Conservation (phyloP, 768 basidiomycete species). For the Candolleomyces aberdarensis region DNA sequence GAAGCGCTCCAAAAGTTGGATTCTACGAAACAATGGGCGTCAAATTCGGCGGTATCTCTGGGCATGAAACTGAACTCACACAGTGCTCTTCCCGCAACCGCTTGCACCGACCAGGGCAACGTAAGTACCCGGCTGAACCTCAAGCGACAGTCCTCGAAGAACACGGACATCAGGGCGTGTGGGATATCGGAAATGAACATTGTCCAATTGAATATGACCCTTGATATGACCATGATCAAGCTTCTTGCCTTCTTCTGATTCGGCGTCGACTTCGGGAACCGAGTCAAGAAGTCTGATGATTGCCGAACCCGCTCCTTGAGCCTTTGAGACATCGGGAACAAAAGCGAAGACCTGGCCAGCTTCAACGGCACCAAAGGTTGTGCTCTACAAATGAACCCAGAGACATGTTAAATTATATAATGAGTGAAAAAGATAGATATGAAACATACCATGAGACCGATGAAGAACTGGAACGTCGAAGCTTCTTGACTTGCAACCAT, state of each 20-base stretch:
- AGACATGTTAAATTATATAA: constrained; percentile 24
- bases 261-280: constrained; percentile 65
- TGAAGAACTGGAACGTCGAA: constrained; percentile 60
- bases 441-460: constrained; percentile 62
- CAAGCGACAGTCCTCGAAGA: constrained; percentile 68
- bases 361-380: constrained; percentile 65
- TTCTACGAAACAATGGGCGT: constrained; percentile 50
- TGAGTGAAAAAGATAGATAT: background rate
- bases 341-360: constrained; percentile 73
- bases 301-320: constrained; percentile 62
- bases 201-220: constrained; percentile 63
- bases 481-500: constrained; percentile 50
- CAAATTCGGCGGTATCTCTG: background rate
- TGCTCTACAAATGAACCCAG: constrained; percentile 36
- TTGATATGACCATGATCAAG: constrained; percentile 4
- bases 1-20: constrained; percentile 72
- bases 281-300: constrained; percentile 69
- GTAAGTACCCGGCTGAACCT: constrained; percentile 72
- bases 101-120: constrained; percentile 74
- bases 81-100: constrained; percentile 71
- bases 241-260: constrained; percentile 50
- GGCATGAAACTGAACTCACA: constrained; percentile 33
- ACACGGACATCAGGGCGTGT: constrained; percentile 77
- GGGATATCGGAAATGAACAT: constrained; percentile 80
- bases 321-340: constrained; percentile 78